Evolutionary conservation across 1,139 yeast genomes (phyloP).

Genomic region (Yamadazyma pseudoaaseri): DNA sequence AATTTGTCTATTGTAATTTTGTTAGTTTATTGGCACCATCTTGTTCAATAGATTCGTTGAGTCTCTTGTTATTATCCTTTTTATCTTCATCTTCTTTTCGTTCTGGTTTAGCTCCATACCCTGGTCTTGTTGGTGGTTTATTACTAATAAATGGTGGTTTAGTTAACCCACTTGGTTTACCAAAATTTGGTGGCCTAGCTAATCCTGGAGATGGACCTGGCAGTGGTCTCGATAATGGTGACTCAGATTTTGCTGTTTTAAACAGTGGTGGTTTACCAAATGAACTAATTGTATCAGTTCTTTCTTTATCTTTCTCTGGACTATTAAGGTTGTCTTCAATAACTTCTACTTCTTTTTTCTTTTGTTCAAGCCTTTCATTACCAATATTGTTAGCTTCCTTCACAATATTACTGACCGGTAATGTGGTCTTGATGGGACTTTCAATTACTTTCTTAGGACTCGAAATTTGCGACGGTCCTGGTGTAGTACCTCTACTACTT

Average conservation of each 20-base stretch:
- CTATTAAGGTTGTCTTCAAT: slow-evolving; percentile 1
- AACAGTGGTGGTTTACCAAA: slow-evolving; percentile 14
- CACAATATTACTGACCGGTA: slow-evolving; percentile 9
- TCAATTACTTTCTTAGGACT: slow-evolving; percentile 12
- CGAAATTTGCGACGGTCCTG: slow-evolving; percentile 20
- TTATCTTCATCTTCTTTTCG: slow-evolving; percentile 4
- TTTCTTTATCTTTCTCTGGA: slow-evolving; percentile 5
- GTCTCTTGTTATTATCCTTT: slow-evolving; percentile 7
- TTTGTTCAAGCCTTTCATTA: slow-evolving; percentile 3
- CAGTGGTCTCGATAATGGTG: slow-evolving; percentile 6
- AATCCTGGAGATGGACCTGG: slow-evolving; percentile 7
- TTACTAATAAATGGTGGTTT: slow-evolving; percentile 35
- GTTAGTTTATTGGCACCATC: slow-evolving; percentile 7
- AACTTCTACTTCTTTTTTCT: slow-evolving; percentile 1
- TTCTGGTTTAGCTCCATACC: slow-evolving; percentile 13
- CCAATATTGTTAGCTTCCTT: slow-evolving; percentile 11
- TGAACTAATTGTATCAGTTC: slow-evolving; percentile 1
- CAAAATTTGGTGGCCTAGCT: slow-evolving; percentile 21
- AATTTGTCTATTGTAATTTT: slow-evolving; percentile 2
- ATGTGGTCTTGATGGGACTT: slow-evolving; percentile 1
- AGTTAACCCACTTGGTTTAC: slow-evolving; percentile 22
- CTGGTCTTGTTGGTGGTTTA: slow-evolving; percentile 21
- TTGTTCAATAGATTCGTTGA: slow-evolving; percentile 8
- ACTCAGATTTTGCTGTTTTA: slow-evolving; percentile 3
- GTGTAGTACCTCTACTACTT: slow-evolving; percentile 28